Evolutionary conservation across 345 rosid genomes (phyloP).

Genomic region (Combretum micranthum): DNA sequence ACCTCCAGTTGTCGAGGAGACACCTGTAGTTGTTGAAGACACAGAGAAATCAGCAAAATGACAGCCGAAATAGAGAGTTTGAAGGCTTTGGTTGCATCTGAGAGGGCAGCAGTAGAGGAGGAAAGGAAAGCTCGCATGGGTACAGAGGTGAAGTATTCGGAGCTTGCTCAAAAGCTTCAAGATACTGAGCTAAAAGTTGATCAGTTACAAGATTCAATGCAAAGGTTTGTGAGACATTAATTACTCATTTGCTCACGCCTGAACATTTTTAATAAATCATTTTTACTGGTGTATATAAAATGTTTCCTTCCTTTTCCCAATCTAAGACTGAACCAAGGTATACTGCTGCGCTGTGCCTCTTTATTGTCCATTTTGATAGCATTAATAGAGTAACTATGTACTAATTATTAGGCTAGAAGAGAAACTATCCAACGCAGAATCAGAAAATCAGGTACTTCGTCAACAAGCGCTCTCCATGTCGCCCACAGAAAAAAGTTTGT

Average conservation of each 20-base stretch:
- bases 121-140: conserved; percentile 49
- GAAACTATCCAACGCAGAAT: conserved; percentile 90
- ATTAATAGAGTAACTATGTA: no score
- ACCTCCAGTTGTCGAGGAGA: conserved; percentile 91
- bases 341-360: no score
- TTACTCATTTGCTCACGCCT: conserved; percentile 3
- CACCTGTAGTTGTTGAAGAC: conserved; percentile 91
- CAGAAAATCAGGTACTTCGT: conserved; percentile 97
- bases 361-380: no score
- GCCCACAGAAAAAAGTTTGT: conserved; percentile 76
- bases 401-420: conserved; percentile 64
- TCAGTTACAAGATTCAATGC: conserved; percentile 91
- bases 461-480: conserved; percentile 94
- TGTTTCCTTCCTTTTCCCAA: conserved; percentile 2
- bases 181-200: conserved; percentile 67
- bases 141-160: conserved; percentile 62
- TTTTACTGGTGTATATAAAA: neutral
- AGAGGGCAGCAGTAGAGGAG: conserved; percentile 55
- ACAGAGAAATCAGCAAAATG: conserved; percentile 68
- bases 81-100: conserved; percentile 71
- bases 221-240: conserved; percentile 59
- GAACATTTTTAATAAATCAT: neutral
- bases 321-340: neutral
- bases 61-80: conserved; percentile 70
- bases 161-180: conserved; percentile 71